A percentile compares a stretch with the other conserved stretches of the same genome.
phyloP scores from a whole-genome alignment of 345 rosid species.

The Moringa oleifera region DNA sequence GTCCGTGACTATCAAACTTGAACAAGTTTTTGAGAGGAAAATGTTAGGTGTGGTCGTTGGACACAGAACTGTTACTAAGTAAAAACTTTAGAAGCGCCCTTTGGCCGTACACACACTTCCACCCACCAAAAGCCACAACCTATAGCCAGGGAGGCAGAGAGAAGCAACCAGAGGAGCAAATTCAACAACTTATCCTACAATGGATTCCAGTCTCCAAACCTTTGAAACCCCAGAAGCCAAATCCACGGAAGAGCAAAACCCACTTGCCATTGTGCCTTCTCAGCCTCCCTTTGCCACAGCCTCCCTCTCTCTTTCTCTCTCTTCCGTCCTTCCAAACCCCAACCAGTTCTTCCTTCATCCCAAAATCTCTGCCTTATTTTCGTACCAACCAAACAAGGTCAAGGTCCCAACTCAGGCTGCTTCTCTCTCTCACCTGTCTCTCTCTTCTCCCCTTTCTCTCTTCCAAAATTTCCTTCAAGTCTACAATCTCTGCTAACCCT shows the following conservation, averaged over 20 bases:
- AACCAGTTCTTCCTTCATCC: slow-evolving; percentile 49
- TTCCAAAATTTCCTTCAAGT: slow-evolving; percentile 59
- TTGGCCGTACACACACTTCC: too few species aligned
- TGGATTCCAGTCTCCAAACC: slow-evolving; percentile 41
- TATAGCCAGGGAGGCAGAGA: background rate
- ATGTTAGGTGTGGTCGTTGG: background rate
- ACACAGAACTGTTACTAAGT: background rate
- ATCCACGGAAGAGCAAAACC: slow-evolving; percentile 24
- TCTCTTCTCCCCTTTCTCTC: slow-evolving; percentile 41
- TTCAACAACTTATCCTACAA: slow-evolving; percentile 2
- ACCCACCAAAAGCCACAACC: too few species aligned
- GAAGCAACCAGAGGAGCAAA: background rate
- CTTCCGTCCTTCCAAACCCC: slow-evolving; percentile 29
- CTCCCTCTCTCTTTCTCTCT: slow-evolving; percentile 51
- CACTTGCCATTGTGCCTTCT: slow-evolving; percentile 29
- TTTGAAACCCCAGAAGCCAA: slow-evolving; percentile 29
- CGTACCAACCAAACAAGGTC: slow-evolving; percentile 50
- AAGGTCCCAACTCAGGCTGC: slow-evolving; percentile 72
- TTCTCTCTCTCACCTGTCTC: slow-evolving; percentile 48
- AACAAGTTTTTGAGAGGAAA: too few species aligned
- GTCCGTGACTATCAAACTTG: background rate
- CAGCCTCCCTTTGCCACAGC: slow-evolving; percentile 55
- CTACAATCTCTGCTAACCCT: slow-evolving; percentile 79
- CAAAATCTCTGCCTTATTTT: slow-evolving; percentile 34
- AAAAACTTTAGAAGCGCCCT: too few species aligned